Evolutionary conservation across 352 stramenopile genomes (phyloP).

Genomic region (Aphanomyces astaci): DNA sequence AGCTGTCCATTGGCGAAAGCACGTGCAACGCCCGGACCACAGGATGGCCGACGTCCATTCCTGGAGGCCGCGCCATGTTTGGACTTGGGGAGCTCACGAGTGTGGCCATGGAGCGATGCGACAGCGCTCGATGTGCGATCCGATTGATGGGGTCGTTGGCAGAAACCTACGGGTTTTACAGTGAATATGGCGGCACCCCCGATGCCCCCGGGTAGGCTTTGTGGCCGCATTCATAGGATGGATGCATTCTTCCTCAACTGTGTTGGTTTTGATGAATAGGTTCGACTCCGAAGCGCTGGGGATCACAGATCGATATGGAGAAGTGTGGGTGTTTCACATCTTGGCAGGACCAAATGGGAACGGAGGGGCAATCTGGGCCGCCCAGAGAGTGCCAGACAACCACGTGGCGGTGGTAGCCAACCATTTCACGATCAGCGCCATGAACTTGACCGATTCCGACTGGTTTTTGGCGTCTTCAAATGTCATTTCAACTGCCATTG

Average conservation of each 20-base stretch:
- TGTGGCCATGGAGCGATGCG: constrained; percentile 45
- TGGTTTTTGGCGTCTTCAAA: constrained; percentile 17
- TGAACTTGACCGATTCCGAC: constrained; percentile 28
- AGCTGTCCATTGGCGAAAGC: constrained; percentile 58
- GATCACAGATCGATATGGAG: constrained; percentile 39
- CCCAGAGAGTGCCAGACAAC: constrained; percentile 50
- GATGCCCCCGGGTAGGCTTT: constrained; percentile 22
- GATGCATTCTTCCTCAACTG: too few relatives aligned
- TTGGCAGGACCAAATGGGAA: constrained; percentile 29
- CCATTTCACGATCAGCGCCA: constrained; percentile 59
- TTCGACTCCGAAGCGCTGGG: constrained; percentile 46
- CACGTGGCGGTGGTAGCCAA: constrained; percentile 68
- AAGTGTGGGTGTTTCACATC: constrained; percentile 79
- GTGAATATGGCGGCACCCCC: constrained; percentile 30
- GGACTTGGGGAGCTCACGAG: constrained; percentile 42
- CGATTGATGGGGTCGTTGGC: constrained; percentile 62
- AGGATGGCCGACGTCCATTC: constrained; percentile 25
- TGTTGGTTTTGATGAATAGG: background rate
- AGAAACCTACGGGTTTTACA: constrained; percentile 64
- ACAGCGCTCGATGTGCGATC: constrained; percentile 34
- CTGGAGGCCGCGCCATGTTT: constrained; percentile 32
- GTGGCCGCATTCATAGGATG: too few relatives aligned
- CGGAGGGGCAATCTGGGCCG: constrained; percentile 51
- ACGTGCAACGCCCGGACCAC: constrained; percentile 39
- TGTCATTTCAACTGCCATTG: constrained; percentile 15